Evolutionary conservation across 768 basidiomycete species (phyloP).

Genomic region (Kondoa subrosea): DNA sequence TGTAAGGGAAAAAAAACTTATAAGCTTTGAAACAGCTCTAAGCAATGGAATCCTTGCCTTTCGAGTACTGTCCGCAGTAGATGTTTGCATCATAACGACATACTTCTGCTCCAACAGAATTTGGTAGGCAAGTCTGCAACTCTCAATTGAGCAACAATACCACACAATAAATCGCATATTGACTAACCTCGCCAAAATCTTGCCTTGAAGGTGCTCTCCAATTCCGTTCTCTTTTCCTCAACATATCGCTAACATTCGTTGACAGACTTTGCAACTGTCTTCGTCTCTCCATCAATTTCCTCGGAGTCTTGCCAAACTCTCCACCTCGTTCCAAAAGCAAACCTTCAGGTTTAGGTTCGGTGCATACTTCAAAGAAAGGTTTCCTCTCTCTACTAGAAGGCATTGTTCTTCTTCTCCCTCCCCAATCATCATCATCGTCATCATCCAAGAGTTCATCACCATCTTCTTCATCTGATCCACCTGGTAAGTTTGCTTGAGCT

Average conservation of each 20-base stretch:
- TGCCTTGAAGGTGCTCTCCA: neutral
- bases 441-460: neutral
- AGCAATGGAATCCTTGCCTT: constrained; percentile 36
- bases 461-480: neutral
- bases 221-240: constrained; percentile 16
- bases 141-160: neutral
- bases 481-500: neutral
- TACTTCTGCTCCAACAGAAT: constrained; percentile 61
- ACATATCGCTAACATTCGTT: constrained; percentile 9
- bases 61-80: constrained; percentile 71
- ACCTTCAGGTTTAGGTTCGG: neutral
- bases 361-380: neutral
- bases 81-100: constrained; percentile 55
- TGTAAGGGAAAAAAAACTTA: neutral
- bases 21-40: constrained; percentile 8
- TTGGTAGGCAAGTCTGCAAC: constrained; percentile 53
- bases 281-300: neutral
- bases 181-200: constrained; percentile 29
- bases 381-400: neutral
- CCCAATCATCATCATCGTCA: neutral
- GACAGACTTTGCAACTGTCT: constrained; percentile 4
- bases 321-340: neutral
- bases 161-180: neutral
- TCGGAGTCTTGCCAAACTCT: neutral
- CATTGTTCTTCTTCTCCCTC: neutral